Conservation (phyloP, 331 rosid species). For the Quercus tomentella region DNA sequence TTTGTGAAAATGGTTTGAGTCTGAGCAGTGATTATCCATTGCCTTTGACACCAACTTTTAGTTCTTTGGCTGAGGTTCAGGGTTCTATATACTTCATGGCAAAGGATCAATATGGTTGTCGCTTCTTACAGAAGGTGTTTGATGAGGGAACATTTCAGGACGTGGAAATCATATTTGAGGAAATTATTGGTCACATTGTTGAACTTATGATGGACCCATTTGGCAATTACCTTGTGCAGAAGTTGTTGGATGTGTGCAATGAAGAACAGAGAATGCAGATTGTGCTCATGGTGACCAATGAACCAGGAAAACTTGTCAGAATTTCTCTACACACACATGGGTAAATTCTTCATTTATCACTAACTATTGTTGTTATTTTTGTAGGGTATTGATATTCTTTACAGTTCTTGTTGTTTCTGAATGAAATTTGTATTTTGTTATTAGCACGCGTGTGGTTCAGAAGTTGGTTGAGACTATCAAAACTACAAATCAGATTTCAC, state of each 20-base stretch:
- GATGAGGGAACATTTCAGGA: slow-evolving; percentile 45
- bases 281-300: slow-evolving; percentile 43
- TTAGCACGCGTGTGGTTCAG: slow-evolving; percentile 82
- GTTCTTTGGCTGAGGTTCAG: slow-evolving; percentile 32
- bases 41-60: slow-evolving; percentile 3
- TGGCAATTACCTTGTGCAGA: slow-evolving; percentile 83
- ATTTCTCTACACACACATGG: slow-evolving; percentile 66
- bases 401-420: background rate
- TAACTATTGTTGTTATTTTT: background rate
- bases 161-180: slow-evolving; percentile 38
- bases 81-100: slow-evolving; percentile 37
- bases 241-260: slow-evolving; percentile 49
- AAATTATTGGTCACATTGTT: slow-evolving; percentile 39
- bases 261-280: slow-evolving; percentile 52
- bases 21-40: slow-evolving; percentile 11
- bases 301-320: slow-evolving; percentile 49
- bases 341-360: slow-evolving; percentile 26
- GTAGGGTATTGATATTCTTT: background rate
- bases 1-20: slow-evolving; percentile 14
- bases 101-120: slow-evolving; percentile 66
- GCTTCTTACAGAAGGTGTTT: slow-evolving; percentile 48
- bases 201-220: slow-evolving; percentile 67
- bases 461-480: slow-evolving; percentile 63
- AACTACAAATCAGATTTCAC: slow-evolving; percentile 28
- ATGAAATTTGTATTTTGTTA: slow-evolving; percentile 1